These are phyloP conservation scores for Quercus aquifolioides DNA, from an alignment of 306 rosid species.

Conservation along the genomic window DNA sequence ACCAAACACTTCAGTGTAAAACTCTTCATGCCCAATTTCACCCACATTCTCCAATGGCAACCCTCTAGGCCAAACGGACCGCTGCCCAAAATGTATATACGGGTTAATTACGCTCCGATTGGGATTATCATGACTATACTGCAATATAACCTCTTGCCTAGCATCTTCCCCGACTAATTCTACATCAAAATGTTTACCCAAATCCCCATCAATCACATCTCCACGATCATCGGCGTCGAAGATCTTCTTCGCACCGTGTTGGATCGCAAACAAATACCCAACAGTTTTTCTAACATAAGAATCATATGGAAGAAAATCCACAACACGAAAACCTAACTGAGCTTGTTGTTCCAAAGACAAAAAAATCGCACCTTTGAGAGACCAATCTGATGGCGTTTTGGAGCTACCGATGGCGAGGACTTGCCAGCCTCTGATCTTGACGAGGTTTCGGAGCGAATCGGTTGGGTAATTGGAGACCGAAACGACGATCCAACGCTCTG, in stretches of 20 bases:
- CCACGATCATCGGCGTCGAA: constrained; percentile 95
- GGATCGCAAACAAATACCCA: constrained; percentile 92
- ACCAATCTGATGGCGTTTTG: constrained; percentile 84
- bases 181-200: constrained; percentile 88
- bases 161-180: constrained; percentile 81
- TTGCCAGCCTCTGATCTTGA: constrained; percentile 86
- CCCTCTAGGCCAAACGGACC: constrained; percentile 99
- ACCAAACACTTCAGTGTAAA: constrained; percentile 79
- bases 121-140: constrained; percentile 84
- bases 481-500: constrained; percentile 89
- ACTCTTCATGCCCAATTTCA: constrained; percentile 81
- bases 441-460: constrained; percentile 61
- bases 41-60: constrained; percentile 92
- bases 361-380: constrained; percentile 80
- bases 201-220: constrained; percentile 80
- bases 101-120: constrained; percentile 83
- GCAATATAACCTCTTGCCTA: constrained; percentile 80
- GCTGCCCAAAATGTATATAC: constrained; percentile 91
- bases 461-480: constrained; percentile 73
- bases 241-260: constrained; percentile 90
- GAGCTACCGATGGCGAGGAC: constrained; percentile 82
- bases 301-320: constrained; percentile 81
- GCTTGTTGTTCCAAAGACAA: constrained; percentile 84
- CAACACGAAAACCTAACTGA: constrained; percentile 76
- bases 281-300: constrained; percentile 87